Conservation (phyloP, 2,329 filamentous ascomycete species). For the Chaetomiaceae sp. region DNA sequence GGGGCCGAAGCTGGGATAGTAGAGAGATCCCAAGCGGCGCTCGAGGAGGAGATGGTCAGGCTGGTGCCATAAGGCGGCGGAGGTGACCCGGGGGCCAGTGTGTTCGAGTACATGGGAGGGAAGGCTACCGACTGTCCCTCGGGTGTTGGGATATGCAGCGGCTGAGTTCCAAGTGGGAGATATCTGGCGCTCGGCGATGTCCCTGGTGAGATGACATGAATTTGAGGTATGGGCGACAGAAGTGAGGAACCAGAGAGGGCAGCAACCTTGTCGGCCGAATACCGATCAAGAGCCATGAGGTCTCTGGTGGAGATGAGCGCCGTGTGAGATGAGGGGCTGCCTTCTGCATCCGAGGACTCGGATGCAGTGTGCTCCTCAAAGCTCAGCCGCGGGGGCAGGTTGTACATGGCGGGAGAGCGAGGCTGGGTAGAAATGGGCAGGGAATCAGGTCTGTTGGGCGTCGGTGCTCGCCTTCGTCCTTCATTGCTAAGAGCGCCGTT, state of each 20-base stretch:
- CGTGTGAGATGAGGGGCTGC: slow-evolving; percentile 35
- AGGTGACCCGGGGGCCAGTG: slow-evolving; percentile 19
- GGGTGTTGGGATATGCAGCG: slow-evolving; percentile 27
- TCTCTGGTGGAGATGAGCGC: slow-evolving; percentile 52
- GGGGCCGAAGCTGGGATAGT: slow-evolving; percentile 28
- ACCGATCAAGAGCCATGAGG: slow-evolving; percentile 43
- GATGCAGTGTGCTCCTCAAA: slow-evolving; percentile 33
- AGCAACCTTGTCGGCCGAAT: slow-evolving; percentile 36
- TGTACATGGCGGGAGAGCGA: slow-evolving; percentile 17
- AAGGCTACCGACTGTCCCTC: slow-evolving; percentile 30
- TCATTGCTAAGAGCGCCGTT: slow-evolving; percentile 12
- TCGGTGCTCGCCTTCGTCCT: slow-evolving; percentile 3
- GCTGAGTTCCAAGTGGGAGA: slow-evolving; percentile 33
- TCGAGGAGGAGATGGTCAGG: slow-evolving; percentile 23
- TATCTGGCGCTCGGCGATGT: slow-evolving; percentile 32
- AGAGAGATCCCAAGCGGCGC: slow-evolving; percentile 19
- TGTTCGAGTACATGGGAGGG: slow-evolving; percentile 23
- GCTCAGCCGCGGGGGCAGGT: slow-evolving; percentile 3
- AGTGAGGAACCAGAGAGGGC: slow-evolving; percentile 39
- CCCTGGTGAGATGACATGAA: slow-evolving; percentile 36
- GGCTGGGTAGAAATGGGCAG: slow-evolving; percentile 5
- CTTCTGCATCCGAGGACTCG: slow-evolving; percentile 33
- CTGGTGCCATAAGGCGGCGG: slow-evolving; percentile 35
- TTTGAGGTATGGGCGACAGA: slow-evolving; percentile 33
- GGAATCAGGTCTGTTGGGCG: slow-evolving; percentile 10